Evolutionary conservation across 176 grass and related monocot genomes (phyloP).

Genomic region (Poa pratensis): DNA sequence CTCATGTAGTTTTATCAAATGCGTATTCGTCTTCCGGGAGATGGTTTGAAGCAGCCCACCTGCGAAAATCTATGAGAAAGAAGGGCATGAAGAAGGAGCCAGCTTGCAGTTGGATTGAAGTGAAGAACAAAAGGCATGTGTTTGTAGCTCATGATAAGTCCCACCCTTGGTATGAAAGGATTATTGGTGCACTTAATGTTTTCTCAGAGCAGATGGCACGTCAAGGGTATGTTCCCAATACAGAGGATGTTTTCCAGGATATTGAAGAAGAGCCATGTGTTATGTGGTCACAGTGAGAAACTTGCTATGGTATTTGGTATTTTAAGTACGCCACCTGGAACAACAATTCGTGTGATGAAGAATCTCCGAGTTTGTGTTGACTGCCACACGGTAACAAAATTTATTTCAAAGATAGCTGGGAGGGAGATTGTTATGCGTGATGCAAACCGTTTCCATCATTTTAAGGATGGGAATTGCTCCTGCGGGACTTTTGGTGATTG

Average conservation of each 20-base stretch:
- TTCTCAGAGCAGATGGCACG: slow-evolving; percentile 62
- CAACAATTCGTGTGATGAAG: slow-evolving; percentile 64
- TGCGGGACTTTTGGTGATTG: slow-evolving; percentile 69
- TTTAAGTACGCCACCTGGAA: slow-evolving; percentile 69
- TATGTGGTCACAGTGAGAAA: slow-evolving; percentile 83
- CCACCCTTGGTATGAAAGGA: slow-evolving; percentile 68
- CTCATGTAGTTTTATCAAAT: slow-evolving; percentile 72
- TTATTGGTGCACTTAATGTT: slow-evolving; percentile 59
- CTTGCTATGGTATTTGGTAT: slow-evolving; percentile 79
- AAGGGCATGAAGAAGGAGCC: slow-evolving; percentile 74
- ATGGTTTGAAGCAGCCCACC: slow-evolving; percentile 68
- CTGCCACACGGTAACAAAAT: slow-evolving; percentile 66
- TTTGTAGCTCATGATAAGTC: slow-evolving; percentile 73
- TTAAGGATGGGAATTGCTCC: slow-evolving; percentile 76
- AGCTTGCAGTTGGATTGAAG: slow-evolving; percentile 83
- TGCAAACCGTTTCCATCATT: slow-evolving; percentile 68
- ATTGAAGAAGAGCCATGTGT: slow-evolving; percentile 61
- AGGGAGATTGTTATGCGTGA: slow-evolving; percentile 78
- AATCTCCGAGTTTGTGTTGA: slow-evolving; percentile 78
- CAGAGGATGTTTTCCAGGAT: slow-evolving; percentile 72
- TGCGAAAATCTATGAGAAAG: slow-evolving; percentile 62
- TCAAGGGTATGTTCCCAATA: slow-evolving; percentile 68
- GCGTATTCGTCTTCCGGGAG: slow-evolving; percentile 69
- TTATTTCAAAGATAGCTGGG: slow-evolving; percentile 64
- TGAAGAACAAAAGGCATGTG: slow-evolving; percentile 61